Evolutionary conservation across 2,329 filamentous ascomycete species (phyloP), one percentile per base, ranked within the genome.

Genomic region (Pseudopyrenochaeta lycopersici): DNA sequence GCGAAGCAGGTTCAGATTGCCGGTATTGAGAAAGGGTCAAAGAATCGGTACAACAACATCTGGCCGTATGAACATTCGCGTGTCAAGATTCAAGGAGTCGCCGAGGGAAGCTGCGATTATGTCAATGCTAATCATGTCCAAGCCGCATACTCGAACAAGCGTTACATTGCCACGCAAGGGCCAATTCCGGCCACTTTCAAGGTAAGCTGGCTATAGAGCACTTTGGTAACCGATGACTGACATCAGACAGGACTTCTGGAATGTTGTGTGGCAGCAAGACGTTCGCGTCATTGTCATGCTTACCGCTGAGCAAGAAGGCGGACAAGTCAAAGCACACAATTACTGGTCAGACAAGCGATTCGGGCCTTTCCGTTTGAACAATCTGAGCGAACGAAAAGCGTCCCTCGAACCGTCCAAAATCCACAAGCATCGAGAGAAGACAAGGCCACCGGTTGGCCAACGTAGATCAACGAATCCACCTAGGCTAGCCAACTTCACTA

Each of bases 41-140:
- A 98, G 80, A 99, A 99, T 67, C 86, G 95, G 7, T 99, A 99
- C 80, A 98, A 97, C 79, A 96, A 97, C 64, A 97, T 98, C 50
- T 88, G 96, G 77, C 95, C 95, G 0, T 99, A 96, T 72, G 94
- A 98, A 70, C 95, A 99, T 75, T 88, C 92, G 2, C 83, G 95
- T 54, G 95, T 99, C 48, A 92, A 86, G 62, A 77, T 99, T 41
- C 83, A 90, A 61, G 85, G 86, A 36, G 85, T 89, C 31, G 79
- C 84, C 0, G 79, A 84, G 1, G 89, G 88, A 11, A 83, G 81
- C 18, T 97, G 94, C 74, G 95, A 99, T 74, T 99, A 99, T 69
- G 88, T 99, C 77, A 99, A 99, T 71, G 95, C 93, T 15, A 98
- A 91, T 72, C 87, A 96, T 64, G 81, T 98, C 57, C 88, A 90